Percentiles rank a stretch among this genome's conserved stretches.
These are phyloP conservation scores for Globomyces pollinis-pini DNA, from an alignment of 192 early-diverging fungal genomes.

Conservation along the genomic window DNA sequence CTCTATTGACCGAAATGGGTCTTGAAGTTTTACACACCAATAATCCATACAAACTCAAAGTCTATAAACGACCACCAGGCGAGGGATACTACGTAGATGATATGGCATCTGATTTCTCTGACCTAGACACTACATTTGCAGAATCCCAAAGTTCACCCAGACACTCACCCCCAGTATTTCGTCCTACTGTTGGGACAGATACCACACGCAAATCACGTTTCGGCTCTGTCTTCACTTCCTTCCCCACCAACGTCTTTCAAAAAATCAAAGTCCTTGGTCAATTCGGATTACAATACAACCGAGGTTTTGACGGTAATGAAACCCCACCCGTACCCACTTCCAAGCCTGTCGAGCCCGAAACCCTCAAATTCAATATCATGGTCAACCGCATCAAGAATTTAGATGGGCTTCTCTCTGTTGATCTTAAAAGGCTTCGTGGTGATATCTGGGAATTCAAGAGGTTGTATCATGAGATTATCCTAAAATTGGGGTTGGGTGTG, in stretches of 20 bases:
- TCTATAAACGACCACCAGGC: conserved; percentile 13
- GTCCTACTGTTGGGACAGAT: not conserved
- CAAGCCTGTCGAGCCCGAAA: conserved; percentile 47
- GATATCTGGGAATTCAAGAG: conserved; percentile 49
- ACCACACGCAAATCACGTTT: not conserved
- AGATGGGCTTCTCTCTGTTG: conserved; percentile 37
- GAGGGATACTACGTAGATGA: conserved; percentile 47
- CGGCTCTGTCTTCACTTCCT: conserved; percentile 25
- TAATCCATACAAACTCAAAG: conserved; percentile 34
- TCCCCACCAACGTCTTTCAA: conserved; percentile 32
- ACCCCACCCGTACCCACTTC: not conserved
- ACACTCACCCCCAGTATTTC: not conserved
- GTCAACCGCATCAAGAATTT: conserved; percentile 88
- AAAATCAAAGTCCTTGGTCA: conserved; percentile 25
- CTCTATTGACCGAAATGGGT: conserved; percentile 22
- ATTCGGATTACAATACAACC: conserved; percentile 27
- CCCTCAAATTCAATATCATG: conserved; percentile 83
- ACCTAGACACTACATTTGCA: conserved; percentile 53
- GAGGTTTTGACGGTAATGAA: conserved; percentile 24
- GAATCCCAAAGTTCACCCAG: conserved; percentile 25
- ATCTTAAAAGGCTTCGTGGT: conserved; percentile 43
- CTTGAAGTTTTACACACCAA: conserved; percentile 23
- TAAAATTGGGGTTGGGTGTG: conserved; percentile 10
- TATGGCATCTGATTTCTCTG: conserved; percentile 71
- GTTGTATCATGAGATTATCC: conserved; percentile 35